phyloP scores from a whole-genome alignment of 441 rosid species.

The Gossypium gossypioides region DNA sequence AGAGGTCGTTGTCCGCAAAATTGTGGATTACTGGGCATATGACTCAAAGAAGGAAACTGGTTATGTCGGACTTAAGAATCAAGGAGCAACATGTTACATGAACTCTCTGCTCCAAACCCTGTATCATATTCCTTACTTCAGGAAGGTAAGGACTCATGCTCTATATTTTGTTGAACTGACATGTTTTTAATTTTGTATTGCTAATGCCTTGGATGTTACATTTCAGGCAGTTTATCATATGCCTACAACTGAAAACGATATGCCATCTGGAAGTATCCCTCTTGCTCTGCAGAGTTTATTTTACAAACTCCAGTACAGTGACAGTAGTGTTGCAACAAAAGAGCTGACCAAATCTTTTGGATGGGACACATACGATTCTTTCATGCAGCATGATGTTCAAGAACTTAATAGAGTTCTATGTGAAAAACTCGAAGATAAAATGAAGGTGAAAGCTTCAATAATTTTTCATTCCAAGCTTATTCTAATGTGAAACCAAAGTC shows the following conservation, averaged over 20 bases:
- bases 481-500: conserved; percentile 3
- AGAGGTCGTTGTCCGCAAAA: conserved; percentile 30
- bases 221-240: conserved; percentile 43
- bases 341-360: conserved; percentile 43
- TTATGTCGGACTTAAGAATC: conserved; percentile 41
- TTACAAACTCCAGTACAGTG: conserved; percentile 40
- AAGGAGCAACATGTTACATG: conserved; percentile 45
- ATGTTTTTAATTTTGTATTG: neutral
- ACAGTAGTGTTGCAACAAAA: conserved; percentile 37
- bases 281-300: conserved; percentile 44
- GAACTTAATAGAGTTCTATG: conserved; percentile 39
- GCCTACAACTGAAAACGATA: conserved; percentile 44
- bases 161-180: neutral
- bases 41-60: conserved; percentile 44
- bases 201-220: conserved; percentile 2
- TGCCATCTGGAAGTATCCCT: conserved; percentile 44
- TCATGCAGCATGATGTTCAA: conserved; percentile 45
- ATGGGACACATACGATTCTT: conserved; percentile 42
- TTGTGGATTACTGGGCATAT: conserved; percentile 30
- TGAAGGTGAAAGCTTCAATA: conserved; percentile 29
- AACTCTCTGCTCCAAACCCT: conserved; percentile 38
- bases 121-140: conserved; percentile 37
- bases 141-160: conserved; percentile 28
- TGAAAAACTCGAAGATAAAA: conserved; percentile 47
- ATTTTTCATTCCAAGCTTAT: neutral